Evolutionary conservation across 2,329 filamentous ascomycete species (phyloP), one percentile per base, ranked within the genome.

Genomic region (Grosmannia huntii): DNA sequence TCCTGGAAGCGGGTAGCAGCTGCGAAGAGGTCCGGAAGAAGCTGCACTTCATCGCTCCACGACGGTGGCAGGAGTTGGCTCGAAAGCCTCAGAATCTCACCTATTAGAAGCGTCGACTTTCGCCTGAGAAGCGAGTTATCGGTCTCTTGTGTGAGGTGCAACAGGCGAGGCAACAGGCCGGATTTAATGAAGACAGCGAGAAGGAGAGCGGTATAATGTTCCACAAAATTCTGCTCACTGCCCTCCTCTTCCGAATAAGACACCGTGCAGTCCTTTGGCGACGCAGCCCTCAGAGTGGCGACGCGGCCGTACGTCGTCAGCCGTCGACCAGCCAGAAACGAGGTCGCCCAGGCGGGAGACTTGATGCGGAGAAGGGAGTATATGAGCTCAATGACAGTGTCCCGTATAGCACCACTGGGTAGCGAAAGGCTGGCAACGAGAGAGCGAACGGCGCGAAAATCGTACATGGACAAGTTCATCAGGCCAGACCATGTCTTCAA

Each of bases 251-350:
- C 82, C 23, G 79, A 75, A 38, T 81, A 79, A 9, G 75, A 68
- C 25, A 79, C 75, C 51, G 76, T 36, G 5, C 36, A 68, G 25
- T 74, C 72, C 61, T 79, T 80, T 16, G 67, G 69, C 9, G 73
- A 71, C 31, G 84, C 77, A 1, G 84, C 78, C 64, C 89, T 90
- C 56, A 97, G 74, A 61, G 90, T 94, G 9, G 90, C 85, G 44
- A 97, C 91, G 65, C 95, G 82, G n/a, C 91, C 92, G 69, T 99
- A 99, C 0, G 94, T 99, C 0, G 95, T 99, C 53, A 99, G 76
- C 60, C 95, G 81, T 63, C 94, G 83, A 9, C 94, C 95, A 41
- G 95, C 94, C 53, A 99, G 80, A 69, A 96, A 99, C 0, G 92
- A 95, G 0, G 90, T 91, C 9, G 94, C 95, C 94, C 94, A 99